Base-by-base conservation (phyloP, 192 early-diverging fungal species). In the Gigaspora rosea region DNA sequence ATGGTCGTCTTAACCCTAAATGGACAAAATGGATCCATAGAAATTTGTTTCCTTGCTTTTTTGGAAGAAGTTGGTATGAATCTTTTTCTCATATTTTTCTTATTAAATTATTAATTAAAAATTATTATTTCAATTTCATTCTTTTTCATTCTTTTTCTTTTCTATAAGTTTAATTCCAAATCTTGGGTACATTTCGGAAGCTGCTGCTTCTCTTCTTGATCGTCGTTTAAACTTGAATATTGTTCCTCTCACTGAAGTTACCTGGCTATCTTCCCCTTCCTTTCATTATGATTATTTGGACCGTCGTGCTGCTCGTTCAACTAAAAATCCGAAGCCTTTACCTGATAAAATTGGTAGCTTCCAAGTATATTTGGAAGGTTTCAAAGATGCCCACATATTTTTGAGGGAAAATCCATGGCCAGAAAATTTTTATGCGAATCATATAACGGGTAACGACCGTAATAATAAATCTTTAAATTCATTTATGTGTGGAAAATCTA, bases 1-100 rank as follows among this genome's bases (percentile, higher is more conserved):
- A 91, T 68, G 88, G 91, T 9, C 81, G 84, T 4, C 73, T 91
- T 41, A 93, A 92, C 78, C 89, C 89, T 3, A 96, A 97, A 82
- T 97, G 94, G 95, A 89, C 92, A 2, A 96, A 97, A 79, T 97
- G 94, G 94, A 84, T 96, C 20, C 96, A 97, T 73, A 83, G 92
- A 16, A 94, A 94, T 79, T 65, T 95, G 16, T 91, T 94, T 64
- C 93, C 94, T 5, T 97, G 94, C 78, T 95, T 90, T 67, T 97
- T 97, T 88, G 95, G 95, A 1, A 86, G 94, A 27, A 90, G 86
- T 50, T 95, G 92, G 86, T 85, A 41, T 41, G 41, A 41, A 41
- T 41, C 41, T 41, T 33, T 57, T 56, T 51, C 20, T 13, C 7
- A 61, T 11, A 41, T 15, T 18, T n/a, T 75, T 57, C 27, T 35